phyloP scores from a whole-genome alignment of 306 rosid genomes.

The Castanospermum australe region DNA sequence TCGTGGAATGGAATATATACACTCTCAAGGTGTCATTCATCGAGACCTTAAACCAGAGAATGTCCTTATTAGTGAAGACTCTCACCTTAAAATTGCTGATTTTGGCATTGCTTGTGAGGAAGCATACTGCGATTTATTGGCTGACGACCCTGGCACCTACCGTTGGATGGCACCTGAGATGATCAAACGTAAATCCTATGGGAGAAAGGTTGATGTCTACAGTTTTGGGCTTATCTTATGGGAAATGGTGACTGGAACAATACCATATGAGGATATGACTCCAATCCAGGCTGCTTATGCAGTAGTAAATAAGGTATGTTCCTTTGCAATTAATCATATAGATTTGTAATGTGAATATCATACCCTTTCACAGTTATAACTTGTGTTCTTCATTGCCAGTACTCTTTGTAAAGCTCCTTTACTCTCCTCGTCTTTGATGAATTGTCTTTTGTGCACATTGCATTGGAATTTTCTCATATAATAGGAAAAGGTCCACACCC shows the following conservation, averaged over 20 bases:
- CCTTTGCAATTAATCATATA: constrained; percentile 8
- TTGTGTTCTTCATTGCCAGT: not conserved
- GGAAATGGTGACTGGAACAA: constrained; percentile 84
- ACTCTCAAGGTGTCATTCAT: constrained; percentile 81
- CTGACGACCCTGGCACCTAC: constrained; percentile 91
- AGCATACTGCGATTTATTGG: constrained; percentile 68
- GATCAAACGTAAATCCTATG: constrained; percentile 83
- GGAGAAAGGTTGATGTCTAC: constrained; percentile 89
- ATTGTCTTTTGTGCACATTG: not conserved
- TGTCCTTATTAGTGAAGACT: constrained; percentile 67
- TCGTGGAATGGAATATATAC: constrained; percentile 90
- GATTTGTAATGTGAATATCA: not conserved
- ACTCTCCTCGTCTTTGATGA: not conserved
- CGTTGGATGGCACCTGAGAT: constrained; percentile 99
- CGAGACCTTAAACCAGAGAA: constrained; percentile 97
- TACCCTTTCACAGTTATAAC: not conserved
- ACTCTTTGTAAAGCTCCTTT: not conserved
- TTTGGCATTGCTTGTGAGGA: constrained; percentile 95
- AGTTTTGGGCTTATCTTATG: constrained; percentile 92
- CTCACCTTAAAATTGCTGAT: constrained; percentile 84
- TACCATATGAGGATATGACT: constrained; percentile 90
- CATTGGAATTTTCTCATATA: not conserved
- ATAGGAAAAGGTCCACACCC: not conserved
- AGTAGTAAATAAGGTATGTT: constrained; percentile 82
- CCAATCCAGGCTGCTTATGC: constrained; percentile 99